A percentile compares a stretch with the other conserved stretches of the same genome.
phyloP scores from a whole-genome alignment of 495 filamentous ascomycete species.

The Daldinia vernicosa region DNA sequence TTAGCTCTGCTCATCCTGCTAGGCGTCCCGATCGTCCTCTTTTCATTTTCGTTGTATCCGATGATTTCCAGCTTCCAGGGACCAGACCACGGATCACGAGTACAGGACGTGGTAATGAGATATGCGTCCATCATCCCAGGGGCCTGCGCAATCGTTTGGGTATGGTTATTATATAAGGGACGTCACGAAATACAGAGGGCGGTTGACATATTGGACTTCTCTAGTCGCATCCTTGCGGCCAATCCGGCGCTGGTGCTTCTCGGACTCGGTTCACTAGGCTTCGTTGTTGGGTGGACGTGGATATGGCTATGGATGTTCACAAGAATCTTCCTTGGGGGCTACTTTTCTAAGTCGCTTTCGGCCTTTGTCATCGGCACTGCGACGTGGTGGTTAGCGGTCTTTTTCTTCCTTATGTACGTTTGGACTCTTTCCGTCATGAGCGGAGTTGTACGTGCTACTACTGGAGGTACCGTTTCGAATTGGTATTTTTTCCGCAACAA shows the following conservation, averaged over 20 bases:
- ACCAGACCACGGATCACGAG: constrained; percentile 68
- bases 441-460: constrained; percentile 88
- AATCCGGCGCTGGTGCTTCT: constrained; percentile 85
- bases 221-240: constrained; percentile 82
- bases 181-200: constrained; percentile 82
- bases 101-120: constrained; percentile 91
- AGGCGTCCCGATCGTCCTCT: constrained; percentile 83
- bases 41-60: constrained; percentile 89
- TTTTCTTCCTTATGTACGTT: constrained; percentile 91
- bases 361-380: constrained; percentile 81
- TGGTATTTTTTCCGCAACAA: constrained; percentile 98
- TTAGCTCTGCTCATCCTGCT: constrained; percentile 81
- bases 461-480: constrained; percentile 93
- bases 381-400: constrained; percentile 90
- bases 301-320: constrained; percentile 97
- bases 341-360: constrained; percentile 66
- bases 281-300: constrained; percentile 91
- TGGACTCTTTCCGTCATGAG: constrained; percentile 90
- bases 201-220: constrained; percentile 88
- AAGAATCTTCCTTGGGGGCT: constrained; percentile 87
- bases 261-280: constrained; percentile 78
- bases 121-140: constrained; percentile 83
- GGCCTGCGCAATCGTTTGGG: constrained; percentile 77
- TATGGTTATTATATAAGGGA: constrained; percentile 79
- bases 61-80: constrained; percentile 90